Evolutionary conservation across 192 early-diverging fungal genomes (phyloP), one percentile per base, ranked within the genome.

Genomic region (Linnemannia zychae): DNA sequence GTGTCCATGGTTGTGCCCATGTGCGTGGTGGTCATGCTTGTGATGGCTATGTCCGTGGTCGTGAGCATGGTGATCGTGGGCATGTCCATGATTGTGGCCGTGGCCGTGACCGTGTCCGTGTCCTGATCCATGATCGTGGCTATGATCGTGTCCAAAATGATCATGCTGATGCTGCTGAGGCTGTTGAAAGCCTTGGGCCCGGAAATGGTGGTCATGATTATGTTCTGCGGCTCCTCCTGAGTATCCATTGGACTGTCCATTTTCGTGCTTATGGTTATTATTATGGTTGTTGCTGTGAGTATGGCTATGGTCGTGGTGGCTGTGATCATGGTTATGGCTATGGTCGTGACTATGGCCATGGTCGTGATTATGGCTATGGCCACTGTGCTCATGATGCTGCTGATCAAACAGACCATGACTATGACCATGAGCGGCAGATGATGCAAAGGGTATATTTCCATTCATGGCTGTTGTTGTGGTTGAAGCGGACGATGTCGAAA

Each of bases 401-500:
- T 83, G 81, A 68, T 82, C 70, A 52, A 79, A 79, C n/a, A 49
- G 65, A 37, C 71, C 50, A 74, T 78, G 82, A 28, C 34, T 52
- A 57, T 83, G 80, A 44, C 82, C 48, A 48, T 82, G 75, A 15
- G 71, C 65, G 38, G 50, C 44, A 46, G 81, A 77, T 72, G 81
- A 77, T 16, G 76, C 47, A 78, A 78, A 78, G 76, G 81, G 81
- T 84, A 84, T 84, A 78, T 78, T 69, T 74, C 81, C 81, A n/a
- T 72, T 77, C 57, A 77, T 73, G 81, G 71, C 50, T 40, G 66
- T 38, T 67, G 34, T 65, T 24, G 57, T 75, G 28, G 74, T 75
- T 17, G 66, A 48, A 17, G 80, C 76, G 4, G 81, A 72, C 1
- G 75, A 67, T 28, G 36, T 36, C 46, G 69, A 57, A 57, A 72